Evolutionary conservation across 345 rosid genomes (phyloP).

Genomic region (Triadica sebifera): DNA sequence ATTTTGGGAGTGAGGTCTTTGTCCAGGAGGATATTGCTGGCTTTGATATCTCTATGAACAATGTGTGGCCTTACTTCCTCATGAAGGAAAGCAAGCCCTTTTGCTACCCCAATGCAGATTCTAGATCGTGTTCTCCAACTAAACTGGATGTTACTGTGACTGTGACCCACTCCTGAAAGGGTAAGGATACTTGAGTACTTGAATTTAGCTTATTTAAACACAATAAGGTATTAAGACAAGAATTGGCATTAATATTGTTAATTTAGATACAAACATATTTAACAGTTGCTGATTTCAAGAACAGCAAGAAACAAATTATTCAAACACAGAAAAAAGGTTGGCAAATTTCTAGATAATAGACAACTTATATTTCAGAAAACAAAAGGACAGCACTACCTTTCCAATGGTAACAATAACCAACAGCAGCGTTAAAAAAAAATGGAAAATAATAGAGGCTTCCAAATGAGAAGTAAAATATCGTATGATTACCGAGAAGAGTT

Average conservation of each 20-base stretch:
- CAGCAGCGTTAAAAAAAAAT: conserved; percentile 5
- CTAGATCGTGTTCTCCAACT: conserved; percentile 63
- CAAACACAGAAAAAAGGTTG: neutral
- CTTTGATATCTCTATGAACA: conserved; percentile 93
- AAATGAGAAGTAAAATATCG: conserved; percentile 5
- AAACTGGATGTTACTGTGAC: conserved; percentile 56
- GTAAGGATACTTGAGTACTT: conserved; percentile 15
- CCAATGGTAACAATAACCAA: neutral
- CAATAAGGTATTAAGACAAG: conserved; percentile 6
- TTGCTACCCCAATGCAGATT: conserved; percentile 78
- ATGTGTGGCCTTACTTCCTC: conserved; percentile 77
- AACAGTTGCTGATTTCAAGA: neutral
- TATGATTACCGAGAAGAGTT: conserved; percentile 72
- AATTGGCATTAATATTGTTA: neutral
- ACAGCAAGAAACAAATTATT: neutral
- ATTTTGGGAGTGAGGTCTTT: conserved; percentile 73
- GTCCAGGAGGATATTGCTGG: conserved; percentile 93
- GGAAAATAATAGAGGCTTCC: neutral
- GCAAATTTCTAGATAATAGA: neutral
- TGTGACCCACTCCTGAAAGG: conserved; percentile 48
- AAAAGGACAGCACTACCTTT: neutral
- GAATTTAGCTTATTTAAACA: conserved; percentile 3
- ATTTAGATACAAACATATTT: neutral
- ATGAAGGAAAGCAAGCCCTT: conserved; percentile 86
- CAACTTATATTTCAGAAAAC: neutral